Percentiles rank a stretch among this genome's conserved stretches.
phyloP scores from a whole-genome alignment of 495 filamentous ascomycete genomes.

The Tricharina praecox region DNA sequence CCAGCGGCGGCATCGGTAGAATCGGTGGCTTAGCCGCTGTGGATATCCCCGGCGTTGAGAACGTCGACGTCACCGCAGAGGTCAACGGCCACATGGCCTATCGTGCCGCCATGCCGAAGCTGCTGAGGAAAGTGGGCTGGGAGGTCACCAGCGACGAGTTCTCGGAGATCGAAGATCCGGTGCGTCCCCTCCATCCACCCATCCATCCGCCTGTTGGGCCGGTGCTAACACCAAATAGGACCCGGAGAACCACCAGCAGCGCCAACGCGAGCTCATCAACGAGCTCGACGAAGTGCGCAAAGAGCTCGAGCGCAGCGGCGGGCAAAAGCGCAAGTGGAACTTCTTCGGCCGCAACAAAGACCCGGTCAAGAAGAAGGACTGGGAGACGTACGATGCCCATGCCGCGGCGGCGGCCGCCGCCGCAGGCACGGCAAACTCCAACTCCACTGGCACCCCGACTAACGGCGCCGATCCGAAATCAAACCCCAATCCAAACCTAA shows the following conservation, averaged over 20 bases:
- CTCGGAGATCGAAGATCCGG: slow-evolving; percentile 84
- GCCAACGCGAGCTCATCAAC: slow-evolving; percentile 82
- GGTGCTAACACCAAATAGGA: slow-evolving; percentile 31
- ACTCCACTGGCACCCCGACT: slow-evolving; percentile 21
- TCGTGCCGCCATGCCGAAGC: slow-evolving; percentile 70
- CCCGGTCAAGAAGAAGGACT: slow-evolving; percentile 62
- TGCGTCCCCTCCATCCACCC: no score
- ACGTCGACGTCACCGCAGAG: slow-evolving; percentile 67
- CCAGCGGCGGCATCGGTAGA: slow-evolving; percentile 75
- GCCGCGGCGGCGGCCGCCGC: not conserved
- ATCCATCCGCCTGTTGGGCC: no score
- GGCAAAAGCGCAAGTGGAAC: slow-evolving; percentile 44
- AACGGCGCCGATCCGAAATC: slow-evolving; percentile 25
- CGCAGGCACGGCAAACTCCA: not conserved
- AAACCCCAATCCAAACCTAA: no score
- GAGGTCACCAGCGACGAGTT: slow-evolving; percentile 84
- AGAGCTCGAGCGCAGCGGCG: slow-evolving; percentile 57
- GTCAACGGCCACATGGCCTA: slow-evolving; percentile 97
- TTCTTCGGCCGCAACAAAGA: slow-evolving; percentile 69
- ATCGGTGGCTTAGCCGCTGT: slow-evolving; percentile 79
- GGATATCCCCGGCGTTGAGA: slow-evolving; percentile 65
- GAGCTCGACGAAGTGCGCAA: slow-evolving; percentile 92
- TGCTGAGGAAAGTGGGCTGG: slow-evolving; percentile 78
- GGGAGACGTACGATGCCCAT: slow-evolving; percentile 73
- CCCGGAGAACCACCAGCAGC: slow-evolving; percentile 73